Conservation (phyloP, 2,329 filamentous ascomycete species). For the Trichoderma semiorbis region DNA sequence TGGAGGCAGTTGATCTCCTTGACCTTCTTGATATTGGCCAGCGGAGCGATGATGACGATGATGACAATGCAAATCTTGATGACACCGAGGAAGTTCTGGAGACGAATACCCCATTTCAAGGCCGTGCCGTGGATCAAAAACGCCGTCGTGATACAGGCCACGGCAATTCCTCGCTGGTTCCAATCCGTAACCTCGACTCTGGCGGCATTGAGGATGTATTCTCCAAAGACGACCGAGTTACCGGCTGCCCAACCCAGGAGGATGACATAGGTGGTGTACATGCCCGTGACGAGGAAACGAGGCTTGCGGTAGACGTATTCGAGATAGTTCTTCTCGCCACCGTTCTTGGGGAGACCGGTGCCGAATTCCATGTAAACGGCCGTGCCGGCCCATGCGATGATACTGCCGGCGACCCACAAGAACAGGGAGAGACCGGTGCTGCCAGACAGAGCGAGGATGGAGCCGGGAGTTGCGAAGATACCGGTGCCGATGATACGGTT, state of each 20-base stretch:
- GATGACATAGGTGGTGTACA: conserved; percentile 60
- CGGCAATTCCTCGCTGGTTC: conserved; percentile 64
- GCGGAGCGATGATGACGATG: conserved; percentile 61
- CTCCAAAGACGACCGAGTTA: conserved; percentile 67
- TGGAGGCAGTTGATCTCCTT: conserved; percentile 58
- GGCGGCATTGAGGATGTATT: conserved; percentile 66
- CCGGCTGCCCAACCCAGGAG: conserved; percentile 63
- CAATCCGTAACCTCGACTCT: conserved; percentile 59
- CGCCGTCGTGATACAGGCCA: conserved; percentile 63
- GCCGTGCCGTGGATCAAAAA: conserved; percentile 63
- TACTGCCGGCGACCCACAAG: conserved; percentile 60
- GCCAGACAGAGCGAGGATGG: conserved; percentile 55
- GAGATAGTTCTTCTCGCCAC: conserved; percentile 66
- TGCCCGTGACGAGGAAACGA: conserved; percentile 56
- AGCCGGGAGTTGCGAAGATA: conserved; percentile 61
- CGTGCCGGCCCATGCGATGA: conserved; percentile 60
- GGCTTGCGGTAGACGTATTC: conserved; percentile 61
- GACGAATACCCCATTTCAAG: conserved; percentile 62
- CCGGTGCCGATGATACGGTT: conserved; percentile 65
- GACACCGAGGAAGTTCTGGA: conserved; percentile 63
- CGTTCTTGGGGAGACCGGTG: conserved; percentile 61
- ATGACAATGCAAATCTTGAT: conserved; percentile 65
- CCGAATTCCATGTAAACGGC: conserved; percentile 66
- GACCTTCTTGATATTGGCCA: conserved; percentile 58
- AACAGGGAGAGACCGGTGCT: conserved; percentile 61